Evolutionary conservation across 179 eudicot genomes (phyloP).

Genomic region (Spinacia oleracea): DNA sequence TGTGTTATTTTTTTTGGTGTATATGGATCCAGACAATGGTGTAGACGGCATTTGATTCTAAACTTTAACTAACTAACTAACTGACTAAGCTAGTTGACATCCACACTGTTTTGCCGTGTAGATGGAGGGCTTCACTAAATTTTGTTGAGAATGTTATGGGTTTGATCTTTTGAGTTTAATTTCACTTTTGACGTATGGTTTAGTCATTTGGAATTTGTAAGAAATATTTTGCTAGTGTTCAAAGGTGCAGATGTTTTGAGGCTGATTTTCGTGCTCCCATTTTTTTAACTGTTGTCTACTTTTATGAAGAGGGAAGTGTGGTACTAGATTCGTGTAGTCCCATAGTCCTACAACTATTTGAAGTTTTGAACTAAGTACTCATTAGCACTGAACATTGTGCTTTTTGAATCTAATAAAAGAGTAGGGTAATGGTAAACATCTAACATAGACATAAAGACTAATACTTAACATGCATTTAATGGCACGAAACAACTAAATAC

Average conservation of each 20-base stretch:
- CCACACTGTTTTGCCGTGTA: no score
- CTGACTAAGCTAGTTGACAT: no score
- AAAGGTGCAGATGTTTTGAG: not conserved
- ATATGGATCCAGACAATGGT: not conserved
- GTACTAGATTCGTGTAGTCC: no score
- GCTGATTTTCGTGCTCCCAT: not conserved
- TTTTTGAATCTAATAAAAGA: not conserved
- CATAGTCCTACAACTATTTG: no score
- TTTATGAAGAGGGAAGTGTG: not conserved
- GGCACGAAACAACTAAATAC: not conserved
- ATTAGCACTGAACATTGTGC: not conserved
- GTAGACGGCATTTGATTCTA: no score
- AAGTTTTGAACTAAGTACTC: not conserved
- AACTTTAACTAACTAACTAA: not conserved
- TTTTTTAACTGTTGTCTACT: not conserved
- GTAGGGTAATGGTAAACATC: not conserved
- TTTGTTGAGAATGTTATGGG: not conserved
- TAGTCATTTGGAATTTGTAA: not conserved
- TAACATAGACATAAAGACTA: not conserved
- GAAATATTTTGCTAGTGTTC: not conserved
- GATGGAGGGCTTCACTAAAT: no score
- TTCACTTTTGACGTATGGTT: not conserved
- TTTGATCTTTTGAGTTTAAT: not conserved
- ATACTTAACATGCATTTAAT: no score
- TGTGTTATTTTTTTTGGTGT: not conserved